phyloP scores from a whole-genome alignment of 2,329 filamentous ascomycete species.

The Talaromyces sp. region DNA sequence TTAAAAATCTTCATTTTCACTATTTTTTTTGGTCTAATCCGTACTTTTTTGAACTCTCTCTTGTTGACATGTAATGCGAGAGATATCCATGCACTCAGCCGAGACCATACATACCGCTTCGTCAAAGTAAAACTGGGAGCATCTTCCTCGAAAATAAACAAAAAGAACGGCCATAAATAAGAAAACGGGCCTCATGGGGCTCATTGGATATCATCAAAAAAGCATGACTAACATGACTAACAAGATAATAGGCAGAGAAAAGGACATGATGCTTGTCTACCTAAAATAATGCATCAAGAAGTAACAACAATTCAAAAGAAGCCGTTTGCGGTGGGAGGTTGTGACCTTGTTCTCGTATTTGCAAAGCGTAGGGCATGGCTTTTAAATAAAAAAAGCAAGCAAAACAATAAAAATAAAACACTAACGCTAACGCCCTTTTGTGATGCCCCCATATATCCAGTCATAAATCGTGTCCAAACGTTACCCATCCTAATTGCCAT shows the following conservation, averaged over 20 bases:
- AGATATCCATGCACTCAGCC: background rate
- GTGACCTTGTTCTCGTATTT: background rate
- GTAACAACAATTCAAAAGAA: background rate
- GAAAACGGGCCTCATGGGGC: background rate
- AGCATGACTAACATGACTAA: background rate
- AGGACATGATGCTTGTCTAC: background rate
- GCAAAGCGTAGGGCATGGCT: background rate
- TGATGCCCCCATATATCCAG: conserved; percentile 14
- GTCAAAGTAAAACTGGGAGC: background rate
- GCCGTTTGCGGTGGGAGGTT: background rate
- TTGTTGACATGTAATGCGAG: background rate
- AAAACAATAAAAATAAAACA: conserved; percentile 10
- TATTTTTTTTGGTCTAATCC: background rate
- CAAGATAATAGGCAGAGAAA: background rate
- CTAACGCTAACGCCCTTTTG: conserved; percentile 6
- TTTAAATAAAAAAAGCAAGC: conserved; percentile 2
- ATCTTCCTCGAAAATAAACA: background rate
- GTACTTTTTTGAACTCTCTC: background rate
- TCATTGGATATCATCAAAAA: conserved; percentile 3
- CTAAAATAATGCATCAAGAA: conserved; percentile 5
- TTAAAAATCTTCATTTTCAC: background rate
- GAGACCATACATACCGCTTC: too few relatives aligned
- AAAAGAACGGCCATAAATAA: background rate
- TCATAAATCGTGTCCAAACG: conserved; percentile 5
- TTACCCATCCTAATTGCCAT: background rate